phyloP scores from a whole-genome alignment of 2,329 filamentous ascomycete species.

The Scedosporium dehoogii region DNA sequence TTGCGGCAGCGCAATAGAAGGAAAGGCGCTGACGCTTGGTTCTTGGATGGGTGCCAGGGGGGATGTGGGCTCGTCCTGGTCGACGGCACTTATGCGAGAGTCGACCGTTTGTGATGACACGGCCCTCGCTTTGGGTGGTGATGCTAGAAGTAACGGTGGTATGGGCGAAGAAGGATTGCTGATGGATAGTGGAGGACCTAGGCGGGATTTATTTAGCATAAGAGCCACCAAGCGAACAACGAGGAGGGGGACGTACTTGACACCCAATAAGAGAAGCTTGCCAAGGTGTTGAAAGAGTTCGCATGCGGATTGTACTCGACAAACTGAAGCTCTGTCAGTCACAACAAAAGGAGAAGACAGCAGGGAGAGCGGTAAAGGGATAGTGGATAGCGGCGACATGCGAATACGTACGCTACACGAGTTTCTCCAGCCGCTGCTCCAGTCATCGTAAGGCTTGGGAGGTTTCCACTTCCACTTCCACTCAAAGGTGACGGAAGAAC shows the following conservation, averaged over 20 bases:
- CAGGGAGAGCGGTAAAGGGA: too few species aligned
- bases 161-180: conserved; percentile 58
- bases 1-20: conserved; percentile 10
- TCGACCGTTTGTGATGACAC: conserved; percentile 83
- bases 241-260: not conserved
- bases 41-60: conserved; percentile 25
- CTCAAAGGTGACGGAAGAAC: conserved; percentile 73
- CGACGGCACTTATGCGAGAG: conserved; percentile 66
- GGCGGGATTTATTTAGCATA: conserved; percentile 7
- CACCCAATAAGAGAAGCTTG: conserved; percentile 75
- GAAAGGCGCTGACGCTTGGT: conserved; percentile 15
- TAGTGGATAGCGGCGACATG: not conserved
- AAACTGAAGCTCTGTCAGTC: conserved; percentile 44
- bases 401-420: conserved; percentile 64
- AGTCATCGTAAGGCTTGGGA: conserved; percentile 71
- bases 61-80: conserved; percentile 52
- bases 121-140: conserved; percentile 68
- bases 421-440: conserved; percentile 88
- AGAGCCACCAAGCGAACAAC: not conserved
- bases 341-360: not conserved
- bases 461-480: conserved; percentile 98
- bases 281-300: conserved; percentile 78
- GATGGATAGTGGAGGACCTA: conserved; percentile 32
- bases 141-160: conserved; percentile 61
- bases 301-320: conserved; percentile 94